Evolutionary conservation across 495 filamentous ascomycete species (phyloP), one percentile per base, ranked within the genome.

Genomic region (Pyrenula aspistea): DNA sequence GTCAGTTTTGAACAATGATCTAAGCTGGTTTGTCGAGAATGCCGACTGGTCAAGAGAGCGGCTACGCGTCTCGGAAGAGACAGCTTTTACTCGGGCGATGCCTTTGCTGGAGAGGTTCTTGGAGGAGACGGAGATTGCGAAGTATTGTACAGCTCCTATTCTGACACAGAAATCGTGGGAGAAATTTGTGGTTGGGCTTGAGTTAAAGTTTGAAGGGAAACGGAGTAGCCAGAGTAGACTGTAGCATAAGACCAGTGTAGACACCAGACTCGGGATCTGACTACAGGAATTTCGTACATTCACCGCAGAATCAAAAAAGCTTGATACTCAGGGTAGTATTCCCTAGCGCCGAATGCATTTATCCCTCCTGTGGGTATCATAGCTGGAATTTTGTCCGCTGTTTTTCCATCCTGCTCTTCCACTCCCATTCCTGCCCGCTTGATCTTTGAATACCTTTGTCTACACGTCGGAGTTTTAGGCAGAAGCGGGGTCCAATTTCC

Each of bases 391-490:
- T 86, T 57, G 91, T 98, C 63, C 93, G 77, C 71, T 84, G 68
- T 74, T 95, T 96, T 75, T 98, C 93, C 85, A 91, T 91, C 68
- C 80, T 79, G 2, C 85, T 85, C 73, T 93, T 89, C 92, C 92
- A 97, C 66, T 93, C 81, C 91, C 93, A 97, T 65, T 92, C 88
- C 65, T 90, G 88, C 24, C 89, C 90, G 67, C 82, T 85, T 21
- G 77, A 80, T 57, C 84, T 74, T 58, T 91, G 89, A 50, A 98
- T 83, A 0, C 89, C 90, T 74, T 87, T 91, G 67, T 97, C 91
- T 22, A 97, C 84, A 65, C 93, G 82, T 55, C 94, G 81, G 58
- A 98, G 71, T 74, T 95, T 95, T 63, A 95, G 61, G 0, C 91
- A 95, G 65, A 94, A 87, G 25, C 87, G 71, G 1, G 91, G 91